Evolutionary conservation across 306 rosid species (phyloP).

Genomic region (Acacia melanoxylon): DNA sequence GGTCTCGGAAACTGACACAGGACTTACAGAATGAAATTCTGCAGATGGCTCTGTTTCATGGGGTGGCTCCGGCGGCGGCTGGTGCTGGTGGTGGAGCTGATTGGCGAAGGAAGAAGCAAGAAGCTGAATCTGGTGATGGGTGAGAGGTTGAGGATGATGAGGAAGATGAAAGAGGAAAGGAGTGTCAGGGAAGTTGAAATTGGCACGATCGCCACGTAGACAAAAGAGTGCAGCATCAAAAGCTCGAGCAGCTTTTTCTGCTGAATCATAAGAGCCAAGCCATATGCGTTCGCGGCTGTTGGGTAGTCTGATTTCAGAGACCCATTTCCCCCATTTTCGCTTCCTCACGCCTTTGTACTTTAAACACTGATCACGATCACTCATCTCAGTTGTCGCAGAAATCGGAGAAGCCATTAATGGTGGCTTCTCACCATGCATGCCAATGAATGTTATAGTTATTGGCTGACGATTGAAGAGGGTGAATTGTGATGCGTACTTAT

Average conservation of each 20-base stretch:
- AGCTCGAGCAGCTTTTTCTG: conserved; percentile 71
- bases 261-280: conserved; percentile 68
- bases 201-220: conserved; percentile 58
- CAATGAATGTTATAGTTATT: not conserved
- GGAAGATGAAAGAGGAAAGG: conserved; percentile 34
- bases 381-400: not conserved
- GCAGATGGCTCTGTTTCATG: not conserved
- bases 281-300: conserved; percentile 74
- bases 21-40: not conserved
- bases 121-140: conserved; percentile 50
- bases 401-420: not conserved
- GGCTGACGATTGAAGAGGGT: not conserved
- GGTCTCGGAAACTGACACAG: not conserved
- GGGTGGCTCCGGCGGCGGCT: not conserved
- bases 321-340: conserved; percentile 93
- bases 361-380: not conserved
- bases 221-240: conserved; percentile 74
- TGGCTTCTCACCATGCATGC: not conserved
- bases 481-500: not conserved
- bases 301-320: conserved; percentile 73
- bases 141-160: conserved; percentile 26
- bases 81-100: not conserved
- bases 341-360: conserved; percentile 69
- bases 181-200: conserved; percentile 58
- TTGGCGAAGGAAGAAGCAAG: conserved; percentile 58